Conservation (phyloP, 805 yeast genomes). For the Monosporozyma aquatica region DNA sequence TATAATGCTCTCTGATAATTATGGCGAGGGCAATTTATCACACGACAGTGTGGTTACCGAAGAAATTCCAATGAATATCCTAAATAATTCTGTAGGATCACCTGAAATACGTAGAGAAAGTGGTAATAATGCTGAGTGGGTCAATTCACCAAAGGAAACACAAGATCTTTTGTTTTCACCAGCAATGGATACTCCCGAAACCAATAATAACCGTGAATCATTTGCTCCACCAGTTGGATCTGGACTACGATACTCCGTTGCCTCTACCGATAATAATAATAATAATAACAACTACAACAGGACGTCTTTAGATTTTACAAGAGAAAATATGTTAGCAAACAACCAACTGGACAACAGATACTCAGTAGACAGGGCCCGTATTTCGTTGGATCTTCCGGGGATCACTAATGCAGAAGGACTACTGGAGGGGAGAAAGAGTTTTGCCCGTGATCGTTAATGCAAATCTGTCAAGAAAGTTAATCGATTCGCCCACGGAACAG, state of each 20-base stretch:
- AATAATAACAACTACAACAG: constrained; percentile 13
- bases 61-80: constrained; percentile 32
- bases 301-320: constrained; percentile 33
- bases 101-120: constrained; percentile 17
- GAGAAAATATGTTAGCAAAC: constrained; percentile 31
- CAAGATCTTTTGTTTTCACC: constrained; percentile 23
- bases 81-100: constrained; percentile 22
- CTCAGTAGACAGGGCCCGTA: constrained; percentile 34
- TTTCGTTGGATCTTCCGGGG: constrained; percentile 36
- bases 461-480: no score
- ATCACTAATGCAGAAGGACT: constrained; percentile 28
- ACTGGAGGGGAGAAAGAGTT: constrained; percentile 10
- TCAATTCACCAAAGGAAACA: constrained; percentile 21
- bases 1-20: constrained; percentile 8
- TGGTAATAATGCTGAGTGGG: constrained; percentile 11
- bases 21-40: constrained; percentile 14
- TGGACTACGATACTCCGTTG: not conserved
- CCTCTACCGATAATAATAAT: not conserved
- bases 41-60: constrained; percentile 31
- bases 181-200: constrained; percentile 3
- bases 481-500: no score
- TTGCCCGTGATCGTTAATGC: constrained; percentile 5
- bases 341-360: constrained; percentile 32
- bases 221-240: constrained; percentile 2
- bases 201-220: not conserved